phyloP scores from a whole-genome alignment of 1,139 yeast species.

The Kluyveromyces sp. region DNA sequence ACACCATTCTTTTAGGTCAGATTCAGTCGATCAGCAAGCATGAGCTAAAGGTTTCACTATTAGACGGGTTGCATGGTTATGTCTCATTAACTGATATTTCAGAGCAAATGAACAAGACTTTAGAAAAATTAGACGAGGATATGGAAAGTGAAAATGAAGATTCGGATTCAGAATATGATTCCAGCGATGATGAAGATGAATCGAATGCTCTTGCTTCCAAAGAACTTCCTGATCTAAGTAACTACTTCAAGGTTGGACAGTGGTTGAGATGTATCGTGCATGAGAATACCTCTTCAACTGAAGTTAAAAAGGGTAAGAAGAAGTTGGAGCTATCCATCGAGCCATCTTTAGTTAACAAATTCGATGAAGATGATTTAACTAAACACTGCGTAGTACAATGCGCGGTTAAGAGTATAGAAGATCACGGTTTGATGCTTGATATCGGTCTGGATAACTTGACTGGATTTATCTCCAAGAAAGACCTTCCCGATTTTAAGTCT shows the following conservation, averaged over 20 bases:
- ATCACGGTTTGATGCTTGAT: conserved; percentile 77
- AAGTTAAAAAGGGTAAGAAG: conserved; percentile 28
- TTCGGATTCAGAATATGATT: conserved; percentile 30
- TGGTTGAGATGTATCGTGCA: conserved; percentile 78
- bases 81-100: conserved; percentile 73
- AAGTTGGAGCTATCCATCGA: conserved; percentile 63
- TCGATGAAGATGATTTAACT: conserved; percentile 57
- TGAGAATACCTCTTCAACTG: conserved; percentile 34
- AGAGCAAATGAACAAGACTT: conserved; percentile 46
- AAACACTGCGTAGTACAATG: conserved; percentile 65
- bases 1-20: conserved; percentile 72
- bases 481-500: conserved; percentile 32
- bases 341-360: conserved; percentile 62
- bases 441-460: conserved; percentile 50
- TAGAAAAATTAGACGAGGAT: conserved; percentile 48
- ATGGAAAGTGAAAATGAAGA: conserved; percentile 33
- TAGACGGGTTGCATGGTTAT: conserved; percentile 78
- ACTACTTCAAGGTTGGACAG: conserved; percentile 63
- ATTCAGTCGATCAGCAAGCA: conserved; percentile 50
- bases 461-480: conserved; percentile 77
- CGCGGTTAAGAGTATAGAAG: conserved; percentile 73
- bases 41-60: conserved; percentile 61
- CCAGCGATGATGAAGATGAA: conserved; percentile 28
- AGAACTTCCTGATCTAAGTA: conserved; percentile 49
- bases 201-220: conserved; percentile 30